phyloP scores from a whole-genome alignment of 306 rosid species.

The peach (Prunus persica) region DNA sequence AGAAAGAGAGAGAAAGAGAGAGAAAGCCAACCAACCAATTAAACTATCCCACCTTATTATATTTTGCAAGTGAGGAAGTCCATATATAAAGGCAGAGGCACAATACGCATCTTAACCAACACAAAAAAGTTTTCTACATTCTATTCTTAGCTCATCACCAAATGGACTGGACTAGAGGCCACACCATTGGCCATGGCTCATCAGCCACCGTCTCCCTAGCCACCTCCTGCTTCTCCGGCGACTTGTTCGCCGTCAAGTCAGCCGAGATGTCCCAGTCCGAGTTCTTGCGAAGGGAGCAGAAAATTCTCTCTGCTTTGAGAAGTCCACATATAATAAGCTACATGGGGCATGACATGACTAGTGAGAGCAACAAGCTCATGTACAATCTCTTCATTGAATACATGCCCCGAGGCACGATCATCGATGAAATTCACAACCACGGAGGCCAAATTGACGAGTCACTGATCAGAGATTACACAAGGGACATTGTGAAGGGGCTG shows the following conservation, averaged over 20 bases:
- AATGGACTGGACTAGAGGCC: slow-evolving; percentile 84
- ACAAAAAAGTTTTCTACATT: neutral
- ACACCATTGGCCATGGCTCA: slow-evolving; percentile 70
- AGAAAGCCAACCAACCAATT: slow-evolving; percentile 59
- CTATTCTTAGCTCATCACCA: slow-evolving; percentile 11
- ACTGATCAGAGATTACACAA: slow-evolving; percentile 33
- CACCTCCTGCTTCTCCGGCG: slow-evolving; percentile 24
- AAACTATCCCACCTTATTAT: slow-evolving; percentile 19
- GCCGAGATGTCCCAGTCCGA: slow-evolving; percentile 46
- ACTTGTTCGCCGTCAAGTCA: slow-evolving; percentile 68
- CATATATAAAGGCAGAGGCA: slow-evolving; percentile 7
- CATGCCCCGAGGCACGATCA: slow-evolving; percentile 48
- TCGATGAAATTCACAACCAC: slow-evolving; percentile 27
- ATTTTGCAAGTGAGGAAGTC: neutral
- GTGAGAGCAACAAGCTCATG: slow-evolving; percentile 43
- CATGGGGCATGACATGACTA: slow-evolving; percentile 57
- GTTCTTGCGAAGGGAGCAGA: slow-evolving; percentile 55
- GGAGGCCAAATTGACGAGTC: slow-evolving; percentile 43
- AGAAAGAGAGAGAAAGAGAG: slow-evolving; percentile 20
- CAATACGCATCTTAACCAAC: slow-evolving; percentile 4
- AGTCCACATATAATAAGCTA: slow-evolving; percentile 57
- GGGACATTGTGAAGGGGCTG: slow-evolving; percentile 50
- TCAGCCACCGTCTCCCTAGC: slow-evolving; percentile 75
- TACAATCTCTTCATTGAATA: slow-evolving; percentile 85
- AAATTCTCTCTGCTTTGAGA: slow-evolving; percentile 52